These are phyloP conservation scores for Olyra latifolia DNA, from an alignment of 176 grass and related monocot species.

Conservation along the genomic window DNA sequence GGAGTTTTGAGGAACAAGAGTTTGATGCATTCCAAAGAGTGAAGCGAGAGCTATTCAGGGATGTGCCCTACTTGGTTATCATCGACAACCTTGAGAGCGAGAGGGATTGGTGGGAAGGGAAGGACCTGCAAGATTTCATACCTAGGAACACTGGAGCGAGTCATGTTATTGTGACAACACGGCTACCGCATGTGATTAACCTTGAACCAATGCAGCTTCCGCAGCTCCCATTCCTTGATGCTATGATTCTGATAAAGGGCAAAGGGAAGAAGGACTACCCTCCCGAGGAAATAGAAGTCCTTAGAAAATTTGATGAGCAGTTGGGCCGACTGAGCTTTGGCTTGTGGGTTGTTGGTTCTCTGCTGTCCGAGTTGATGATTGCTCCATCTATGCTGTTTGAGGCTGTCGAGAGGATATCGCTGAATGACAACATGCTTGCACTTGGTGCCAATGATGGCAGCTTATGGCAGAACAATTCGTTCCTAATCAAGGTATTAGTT, in stretches of 20 bases:
- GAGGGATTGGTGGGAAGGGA: slow-evolving; percentile 98
- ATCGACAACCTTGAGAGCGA: slow-evolving; percentile 92
- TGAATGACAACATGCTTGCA: slow-evolving; percentile 51
- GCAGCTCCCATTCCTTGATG: slow-evolving; percentile 53
- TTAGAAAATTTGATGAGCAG: slow-evolving; percentile 74
- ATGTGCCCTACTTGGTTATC: slow-evolving; percentile 87
- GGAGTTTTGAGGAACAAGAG: slow-evolving; percentile 92
- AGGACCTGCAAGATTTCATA: slow-evolving; percentile 88
- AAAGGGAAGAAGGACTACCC: slow-evolving; percentile 76
- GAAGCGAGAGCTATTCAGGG: slow-evolving; percentile 78
- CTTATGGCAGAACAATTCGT: slow-evolving; percentile 76
- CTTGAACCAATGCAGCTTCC: slow-evolving; percentile 73
- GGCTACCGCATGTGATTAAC: slow-evolving; percentile 63
- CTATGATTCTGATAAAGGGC: slow-evolving; percentile 71
- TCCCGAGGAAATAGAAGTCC: slow-evolving; percentile 67
- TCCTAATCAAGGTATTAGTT: slow-evolving; percentile 71
- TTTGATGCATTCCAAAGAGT: slow-evolving; percentile 81
- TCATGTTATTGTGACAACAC: slow-evolving; percentile 79
- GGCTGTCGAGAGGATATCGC: slow-evolving; percentile 61
- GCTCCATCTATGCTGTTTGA: slow-evolving; percentile 64
- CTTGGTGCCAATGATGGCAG: slow-evolving; percentile 49
- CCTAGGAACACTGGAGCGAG: slow-evolving; percentile 86
- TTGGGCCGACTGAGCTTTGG: slow-evolving; percentile 85
- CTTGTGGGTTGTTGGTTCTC: slow-evolving; percentile 74
- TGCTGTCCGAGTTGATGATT: slow-evolving; percentile 83